Evolutionary conservation across 345 rosid genomes (phyloP).

Genomic region (Hibiscus syriacus): DNA sequence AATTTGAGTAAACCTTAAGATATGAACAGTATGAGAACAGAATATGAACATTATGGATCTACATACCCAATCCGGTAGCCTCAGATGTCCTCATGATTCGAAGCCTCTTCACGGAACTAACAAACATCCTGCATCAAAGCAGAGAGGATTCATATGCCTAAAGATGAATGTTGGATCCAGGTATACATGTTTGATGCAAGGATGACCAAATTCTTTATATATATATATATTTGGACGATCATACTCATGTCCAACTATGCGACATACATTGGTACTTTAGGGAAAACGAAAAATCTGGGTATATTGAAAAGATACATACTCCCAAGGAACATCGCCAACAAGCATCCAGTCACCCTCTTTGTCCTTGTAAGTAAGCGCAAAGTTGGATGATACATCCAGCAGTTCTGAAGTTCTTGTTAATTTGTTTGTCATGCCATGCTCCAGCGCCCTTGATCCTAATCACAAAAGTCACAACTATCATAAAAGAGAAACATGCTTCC

Average conservation of each 20-base stretch:
- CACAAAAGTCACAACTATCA: slow-evolving; percentile 6
- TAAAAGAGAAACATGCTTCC: background rate
- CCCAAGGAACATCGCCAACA: slow-evolving; percentile 98
- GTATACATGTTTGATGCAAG: too few species aligned
- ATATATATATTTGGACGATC: too few species aligned
- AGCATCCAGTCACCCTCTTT: slow-evolving; percentile 99
- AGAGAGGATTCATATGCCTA: background rate
- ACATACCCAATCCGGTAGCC: slow-evolving; percentile 65
- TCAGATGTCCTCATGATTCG: slow-evolving; percentile 75
- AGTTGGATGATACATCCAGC: slow-evolving; percentile 69
- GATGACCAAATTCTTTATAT: too few species aligned
- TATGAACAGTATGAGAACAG: slow-evolving; percentile 6
- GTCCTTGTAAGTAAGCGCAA: slow-evolving; percentile 82
- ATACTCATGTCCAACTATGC: too few species aligned
- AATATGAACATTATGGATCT: slow-evolving; percentile 11
- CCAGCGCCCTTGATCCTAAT: slow-evolving; percentile 31
- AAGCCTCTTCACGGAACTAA: slow-evolving; percentile 71
- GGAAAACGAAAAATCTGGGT: too few species aligned
- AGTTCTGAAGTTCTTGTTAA: slow-evolving; percentile 33
- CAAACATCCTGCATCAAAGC: slow-evolving; percentile 55
- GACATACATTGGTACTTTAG: too few species aligned
- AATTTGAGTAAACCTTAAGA: slow-evolving; percentile 4
- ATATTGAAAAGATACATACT: slow-evolving; percentile 32
- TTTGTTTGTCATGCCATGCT: slow-evolving; percentile 17
- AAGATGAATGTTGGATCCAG: background rate